Conservation (phyloP, 495 filamentous ascomycete species). For the Neurospora sp. region DNA sequence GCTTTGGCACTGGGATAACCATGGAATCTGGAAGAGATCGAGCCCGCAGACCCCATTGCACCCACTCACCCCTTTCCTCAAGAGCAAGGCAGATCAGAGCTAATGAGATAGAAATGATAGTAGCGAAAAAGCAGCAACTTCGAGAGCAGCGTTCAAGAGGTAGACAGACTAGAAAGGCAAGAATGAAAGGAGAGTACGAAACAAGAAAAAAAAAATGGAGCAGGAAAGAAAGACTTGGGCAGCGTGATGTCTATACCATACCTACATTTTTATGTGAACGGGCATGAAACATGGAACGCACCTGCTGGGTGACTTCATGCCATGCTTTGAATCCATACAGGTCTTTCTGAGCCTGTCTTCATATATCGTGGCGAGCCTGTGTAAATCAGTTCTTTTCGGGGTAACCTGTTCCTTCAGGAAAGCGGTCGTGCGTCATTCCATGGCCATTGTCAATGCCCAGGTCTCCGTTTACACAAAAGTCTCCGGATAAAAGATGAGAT, state of each 20-base stretch:
- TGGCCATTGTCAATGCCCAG: not conserved
- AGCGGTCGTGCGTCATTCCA: not conserved
- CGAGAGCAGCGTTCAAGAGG: not conserved
- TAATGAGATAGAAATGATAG: not conserved
- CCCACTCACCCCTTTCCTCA: not conserved
- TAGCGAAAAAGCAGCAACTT: not conserved
- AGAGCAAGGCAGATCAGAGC: not conserved
- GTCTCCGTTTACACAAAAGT: not conserved
- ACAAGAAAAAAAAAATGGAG: not conserved
- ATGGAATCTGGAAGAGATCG: not conserved
- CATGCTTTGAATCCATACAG: not conserved
- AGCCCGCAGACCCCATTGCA: not conserved
- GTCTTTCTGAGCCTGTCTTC: not conserved
- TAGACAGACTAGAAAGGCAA: not conserved
- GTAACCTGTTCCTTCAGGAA: not conserved
- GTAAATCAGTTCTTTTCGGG: not conserved
- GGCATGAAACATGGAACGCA: not conserved
- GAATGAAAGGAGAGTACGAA: not conserved
- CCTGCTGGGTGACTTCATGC: not conserved
- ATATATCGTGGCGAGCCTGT: not conserved
- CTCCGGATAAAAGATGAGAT: too few species aligned
- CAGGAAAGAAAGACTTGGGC: not conserved
- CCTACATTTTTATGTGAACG: not conserved
- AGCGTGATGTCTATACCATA: not conserved
- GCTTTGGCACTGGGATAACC: not conserved